Base-by-base conservation (phyloP, 177 flowering plant species). In the Vitis hybrid region DNA sequence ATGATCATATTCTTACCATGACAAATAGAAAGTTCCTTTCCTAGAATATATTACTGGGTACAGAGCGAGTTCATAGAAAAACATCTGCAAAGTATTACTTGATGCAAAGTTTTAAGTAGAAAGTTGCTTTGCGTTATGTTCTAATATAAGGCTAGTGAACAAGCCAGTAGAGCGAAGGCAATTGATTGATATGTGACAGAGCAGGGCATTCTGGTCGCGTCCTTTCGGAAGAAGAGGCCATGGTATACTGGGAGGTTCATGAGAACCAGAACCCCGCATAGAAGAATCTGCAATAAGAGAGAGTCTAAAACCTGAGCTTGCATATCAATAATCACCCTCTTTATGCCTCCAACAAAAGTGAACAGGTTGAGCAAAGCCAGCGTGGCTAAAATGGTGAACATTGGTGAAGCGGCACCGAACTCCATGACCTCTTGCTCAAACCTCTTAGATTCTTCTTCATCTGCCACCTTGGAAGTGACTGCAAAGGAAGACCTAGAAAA, bases 341-440 rank as follows among this genome's bases (percentile, higher is more conserved):
- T 72, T 15, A 73, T 12, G 0, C 21, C 61, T 48, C 60, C 67
- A 71, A 67, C 32, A 7, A 82, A 71, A 51, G 71, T 11, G 32
- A 70, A 63, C 21, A 72, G 13, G 58, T 82, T 80, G 50, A 78
- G 65, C 74, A 80, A 54, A 24, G 79, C 81, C 3, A 80, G 58
- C 6, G 83, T 78, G 30, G 84, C 65, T 32, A 81, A 5, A 30
- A 74, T 73, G 12, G 64, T 67, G 30, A 83, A 75, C 83, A 83
- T 75, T 2, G 79, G 79, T 46, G 84, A 75, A 46, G 78, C 27
- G 11, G 73, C 55, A 48, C 86, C 84, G 18, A 84, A 84, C 63
- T 84, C 86, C 78, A 81, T 79, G 6, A 84, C 48, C 73, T 81
- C 86, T 48, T 73, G 11, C 41, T 73, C 72, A 17, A 77, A 79